Evolutionary conservation across 2,329 filamentous ascomycete genomes (phyloP).

Genomic region (Colletotrichum spaethianum): DNA sequence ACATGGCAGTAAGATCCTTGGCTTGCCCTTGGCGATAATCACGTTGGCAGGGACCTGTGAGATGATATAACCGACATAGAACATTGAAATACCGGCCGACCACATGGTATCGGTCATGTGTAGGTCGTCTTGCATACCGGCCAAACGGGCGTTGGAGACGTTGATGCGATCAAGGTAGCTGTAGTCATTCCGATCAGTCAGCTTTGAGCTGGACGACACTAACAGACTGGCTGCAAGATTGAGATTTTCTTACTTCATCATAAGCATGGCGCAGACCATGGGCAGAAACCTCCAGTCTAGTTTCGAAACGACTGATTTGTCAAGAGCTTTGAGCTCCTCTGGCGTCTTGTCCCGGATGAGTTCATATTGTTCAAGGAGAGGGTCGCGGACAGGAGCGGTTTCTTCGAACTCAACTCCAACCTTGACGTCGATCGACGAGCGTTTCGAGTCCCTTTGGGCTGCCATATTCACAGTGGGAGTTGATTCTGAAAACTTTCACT

Average conservation of each 20-base stretch:
- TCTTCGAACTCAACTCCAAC: slow-evolving; percentile 24
- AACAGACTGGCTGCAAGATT: too few relatives aligned
- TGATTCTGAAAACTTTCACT: too few relatives aligned
- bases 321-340: slow-evolving; percentile 43
- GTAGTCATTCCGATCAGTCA: slow-evolving; percentile 20
- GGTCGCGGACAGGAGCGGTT: slow-evolving; percentile 16
- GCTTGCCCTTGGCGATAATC: slow-evolving; percentile 57
- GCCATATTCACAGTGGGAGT: not conserved
- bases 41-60: slow-evolving; percentile 63
- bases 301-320: slow-evolving; percentile 46
- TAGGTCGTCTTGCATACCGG: slow-evolving; percentile 54
- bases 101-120: slow-evolving; percentile 53
- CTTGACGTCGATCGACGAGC: slow-evolving; percentile 30
- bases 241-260: slow-evolving; percentile 49
- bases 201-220: not conserved
- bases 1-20: slow-evolving; percentile 52
- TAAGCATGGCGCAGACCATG: slow-evolving; percentile 48
- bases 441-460: slow-evolving; percentile 1
- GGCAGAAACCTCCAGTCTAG: slow-evolving; percentile 49
- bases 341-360: slow-evolving; percentile 43
- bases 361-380: slow-evolving; percentile 37
- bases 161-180: slow-evolving; percentile 68
- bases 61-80: slow-evolving; percentile 62
- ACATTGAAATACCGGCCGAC: slow-evolving; percentile 57
- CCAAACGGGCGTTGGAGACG: slow-evolving; percentile 59